Base-by-base conservation (phyloP, 495 filamentous ascomycete species). In the Pyrenopolyporus hunteri region DNA sequence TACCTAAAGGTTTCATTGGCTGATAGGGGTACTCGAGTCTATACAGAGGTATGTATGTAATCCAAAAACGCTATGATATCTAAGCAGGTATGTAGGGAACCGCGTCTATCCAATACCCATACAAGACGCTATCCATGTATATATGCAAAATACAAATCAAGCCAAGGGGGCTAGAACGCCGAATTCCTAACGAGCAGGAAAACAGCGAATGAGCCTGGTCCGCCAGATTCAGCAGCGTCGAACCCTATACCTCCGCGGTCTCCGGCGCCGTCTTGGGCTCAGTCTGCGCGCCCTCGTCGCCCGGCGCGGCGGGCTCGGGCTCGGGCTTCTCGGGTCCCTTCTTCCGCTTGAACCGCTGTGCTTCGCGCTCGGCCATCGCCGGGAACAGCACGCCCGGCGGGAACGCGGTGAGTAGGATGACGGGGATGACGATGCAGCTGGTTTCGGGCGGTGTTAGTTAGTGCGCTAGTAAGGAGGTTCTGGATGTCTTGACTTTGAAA, bases 361-460 rank as follows among this genome's bases (percentile, higher is more conserved):
- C 57, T 23, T 66, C 63, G 32, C 71, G 69, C 13, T 63, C 64
- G 0, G 74, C 70, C 74, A 77, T 75, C 26, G 68, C 68, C 0
- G 74, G 74, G 66, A 77, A 77, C n/a, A 77, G 49, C 17, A 71
- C 8, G 40, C 74, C 74, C 1, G 74, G 70, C 26, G 72, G 68
- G 57, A 77, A 77, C 13, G 22, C 16, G 4, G 74, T 74, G 3
- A 77, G 67, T 10, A 74, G 60, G 10, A 69, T 17, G 17, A 71
- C 71, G 4, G 73, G 59, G 37, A 77, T 68, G 19, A 75, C 54
- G 16, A 75, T 57, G 70, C 72, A 73, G 55, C 74, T 75, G 49
- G 48, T 14, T 14, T 39, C 13, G 35, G 10, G 16, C 9, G 11
- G 23, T 20, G 31, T 50, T 46, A 45, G 46, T 11, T 60, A 7